phyloP scores from a whole-genome alignment of 441 rosid genomes.

The Aleurites moluccanus region DNA sequence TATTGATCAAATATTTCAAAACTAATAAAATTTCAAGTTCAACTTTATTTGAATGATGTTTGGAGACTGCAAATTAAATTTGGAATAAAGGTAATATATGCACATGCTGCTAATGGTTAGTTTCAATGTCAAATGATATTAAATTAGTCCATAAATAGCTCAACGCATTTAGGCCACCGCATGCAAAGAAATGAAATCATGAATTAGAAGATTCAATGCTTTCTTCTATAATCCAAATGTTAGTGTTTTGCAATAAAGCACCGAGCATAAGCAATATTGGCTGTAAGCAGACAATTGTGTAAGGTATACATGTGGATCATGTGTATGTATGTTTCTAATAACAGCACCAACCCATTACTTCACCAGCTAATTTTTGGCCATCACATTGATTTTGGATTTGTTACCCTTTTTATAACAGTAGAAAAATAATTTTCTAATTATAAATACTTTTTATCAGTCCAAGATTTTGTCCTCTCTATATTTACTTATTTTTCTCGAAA shows the following conservation, averaged over 20 bases:
- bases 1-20: neutral
- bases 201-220: neutral
- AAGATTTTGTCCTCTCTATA: neutral
- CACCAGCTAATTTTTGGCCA: constrained; percentile 3
- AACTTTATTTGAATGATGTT: no score
- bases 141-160: no score
- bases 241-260: neutral
- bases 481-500: neutral
- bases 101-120: no score
- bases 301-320: constrained; percentile 8
- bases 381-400: neutral
- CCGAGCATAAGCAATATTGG: neutral
- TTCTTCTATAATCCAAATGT: neutral
- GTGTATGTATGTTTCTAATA: neutral
- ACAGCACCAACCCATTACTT: neutral
- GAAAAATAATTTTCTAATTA: no score
- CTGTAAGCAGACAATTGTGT: constrained; percentile 3
- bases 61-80: no score
- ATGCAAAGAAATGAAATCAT: no score
- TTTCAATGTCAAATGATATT: no score
- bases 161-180: no score
- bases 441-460: neutral
- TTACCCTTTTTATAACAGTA: no score
- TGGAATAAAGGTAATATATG: no score
- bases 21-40: neutral